A percentile compares a stretch with the other conserved stretches of the same genome.
phyloP scores from a whole-genome alignment of 306 rosid species.

The Trifolium subterraneum region DNA sequence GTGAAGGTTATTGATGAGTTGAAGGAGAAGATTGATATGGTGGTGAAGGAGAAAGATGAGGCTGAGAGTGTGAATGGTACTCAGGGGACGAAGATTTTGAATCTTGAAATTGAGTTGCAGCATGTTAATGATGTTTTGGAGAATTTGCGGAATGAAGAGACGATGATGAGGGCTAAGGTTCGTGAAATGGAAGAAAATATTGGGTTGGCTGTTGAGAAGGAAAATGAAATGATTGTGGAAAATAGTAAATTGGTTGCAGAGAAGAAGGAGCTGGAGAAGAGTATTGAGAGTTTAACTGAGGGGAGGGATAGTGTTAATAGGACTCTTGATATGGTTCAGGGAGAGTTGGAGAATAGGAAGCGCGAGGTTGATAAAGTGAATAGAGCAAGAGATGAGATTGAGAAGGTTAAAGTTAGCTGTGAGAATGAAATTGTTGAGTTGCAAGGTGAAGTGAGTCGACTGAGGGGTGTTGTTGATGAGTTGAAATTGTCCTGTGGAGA shows the following conservation, averaged over 20 bases:
- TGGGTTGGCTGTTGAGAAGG: conserved; percentile 44
- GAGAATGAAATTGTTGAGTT: conserved; percentile 52
- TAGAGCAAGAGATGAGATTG: conserved; percentile 48
- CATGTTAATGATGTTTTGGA: conserved; percentile 36
- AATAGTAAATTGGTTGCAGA: conserved; percentile 39
- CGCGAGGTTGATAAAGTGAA: conserved; percentile 42
- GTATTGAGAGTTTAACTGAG: conserved; percentile 47
- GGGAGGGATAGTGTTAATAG: conserved; percentile 17
- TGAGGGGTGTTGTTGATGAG: conserved; percentile 40
- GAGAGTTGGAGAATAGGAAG: conserved; percentile 45
- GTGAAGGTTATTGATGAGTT: conserved; percentile 41
- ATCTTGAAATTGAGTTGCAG: conserved; percentile 52
- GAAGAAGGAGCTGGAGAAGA: conserved; percentile 54
- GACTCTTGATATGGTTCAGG: conserved; percentile 31
- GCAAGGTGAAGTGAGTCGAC: conserved; percentile 39
- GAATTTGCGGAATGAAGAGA: conserved; percentile 41
- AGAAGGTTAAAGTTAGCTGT: conserved; percentile 41
- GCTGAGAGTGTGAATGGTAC: conserved; percentile 35
- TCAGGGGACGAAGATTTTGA: conserved; percentile 31
- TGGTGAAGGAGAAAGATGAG: conserved; percentile 53
- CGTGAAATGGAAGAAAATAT: conserved; percentile 46
- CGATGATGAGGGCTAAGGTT: conserved; percentile 35
- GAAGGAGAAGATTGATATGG: conserved; percentile 47
- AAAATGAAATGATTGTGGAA: conserved; percentile 47
- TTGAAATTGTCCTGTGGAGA: conserved; percentile 36